Evolutionary conservation across 768 basidiomycete genomes (phyloP).

Genomic region (Crepidotus variabilis): DNA sequence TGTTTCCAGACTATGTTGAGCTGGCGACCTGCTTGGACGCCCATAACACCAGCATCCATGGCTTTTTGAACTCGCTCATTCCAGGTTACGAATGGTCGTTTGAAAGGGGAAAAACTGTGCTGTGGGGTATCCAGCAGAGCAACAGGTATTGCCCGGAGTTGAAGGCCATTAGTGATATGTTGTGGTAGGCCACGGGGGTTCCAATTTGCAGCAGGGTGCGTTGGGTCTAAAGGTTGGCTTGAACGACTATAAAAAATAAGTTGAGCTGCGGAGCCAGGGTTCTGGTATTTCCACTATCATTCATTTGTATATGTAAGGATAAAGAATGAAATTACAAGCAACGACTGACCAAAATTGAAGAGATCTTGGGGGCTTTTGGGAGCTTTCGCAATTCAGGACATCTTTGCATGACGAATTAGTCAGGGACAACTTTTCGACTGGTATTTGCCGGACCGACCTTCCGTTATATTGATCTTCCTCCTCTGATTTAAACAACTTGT

Average conservation of each 20-base stretch:
- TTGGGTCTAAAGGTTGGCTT: constrained; percentile 22
- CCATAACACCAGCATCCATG: constrained; percentile 11
- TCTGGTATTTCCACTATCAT: constrained; percentile 36
- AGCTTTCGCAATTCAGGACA: constrained; percentile 31
- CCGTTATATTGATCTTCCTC: too few relatives aligned
- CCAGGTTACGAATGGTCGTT: constrained; percentile 19
- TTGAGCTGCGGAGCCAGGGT: constrained; percentile 28
- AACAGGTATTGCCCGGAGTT: constrained; percentile 13
- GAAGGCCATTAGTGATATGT: constrained; percentile 5
- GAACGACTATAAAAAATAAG: constrained; percentile 9
- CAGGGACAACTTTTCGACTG: too few relatives aligned
- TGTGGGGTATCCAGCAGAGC: constrained; percentile 6
- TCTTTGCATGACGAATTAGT: constrained; percentile 12
- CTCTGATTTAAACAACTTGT: too few relatives aligned
- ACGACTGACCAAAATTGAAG: constrained; percentile 31
- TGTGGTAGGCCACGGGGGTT: constrained; percentile 6
- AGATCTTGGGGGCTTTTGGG: constrained; percentile 25
- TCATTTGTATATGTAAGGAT: not conserved
- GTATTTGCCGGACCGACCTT: too few relatives aligned
- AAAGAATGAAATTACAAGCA: not conserved
- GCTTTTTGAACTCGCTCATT: constrained; percentile 14
- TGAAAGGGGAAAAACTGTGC: constrained; percentile 3
- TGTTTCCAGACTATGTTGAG: constrained; percentile 1
- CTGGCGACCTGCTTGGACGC: not conserved
- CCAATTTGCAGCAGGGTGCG: constrained; percentile 15